Percentiles rank a stretch among this genome's conserved stretches.
phyloP scores from a whole-genome alignment of 2,329 filamentous ascomycete genomes.

The Exophiala lecanii-corni region DNA sequence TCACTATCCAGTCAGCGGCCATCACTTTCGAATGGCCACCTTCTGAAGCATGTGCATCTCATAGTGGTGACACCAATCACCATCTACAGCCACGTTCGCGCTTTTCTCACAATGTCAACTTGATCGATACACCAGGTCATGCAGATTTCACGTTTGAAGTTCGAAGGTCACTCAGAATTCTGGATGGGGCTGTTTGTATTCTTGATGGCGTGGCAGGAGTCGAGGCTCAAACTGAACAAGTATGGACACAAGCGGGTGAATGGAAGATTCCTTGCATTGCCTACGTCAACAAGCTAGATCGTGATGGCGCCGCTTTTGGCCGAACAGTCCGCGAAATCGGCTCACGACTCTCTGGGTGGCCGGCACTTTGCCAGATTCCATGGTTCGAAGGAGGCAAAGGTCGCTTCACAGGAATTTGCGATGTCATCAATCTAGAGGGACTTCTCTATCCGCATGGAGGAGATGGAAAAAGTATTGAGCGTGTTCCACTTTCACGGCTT shows the following conservation, averaged over 20 bases:
- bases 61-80: conserved; percentile 6
- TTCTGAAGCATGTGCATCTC: conserved; percentile 30
- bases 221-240: conserved; percentile 93
- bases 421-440: conserved; percentile 70
- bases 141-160: conserved; percentile 98
- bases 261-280: conserved; percentile 80
- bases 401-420: conserved; percentile 75
- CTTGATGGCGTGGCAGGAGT: conserved; percentile 90
- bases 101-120: conserved; percentile 68
- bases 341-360: conserved; percentile 72
- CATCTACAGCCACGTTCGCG: conserved; percentile 46
- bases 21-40: conserved; percentile 94
- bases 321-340: conserved; percentile 83
- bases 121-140: conserved; percentile 95
- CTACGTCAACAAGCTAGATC: conserved; percentile 80
- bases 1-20: conserved; percentile 95
- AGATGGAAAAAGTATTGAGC: conserved; percentile 60
- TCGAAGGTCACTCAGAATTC: conserved; percentile 77
- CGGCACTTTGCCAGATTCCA: conserved; percentile 88
- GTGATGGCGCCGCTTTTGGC: conserved; percentile 75
- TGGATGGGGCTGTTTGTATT: conserved; percentile 89
- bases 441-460: conserved; percentile 66
- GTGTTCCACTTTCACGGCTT: conserved; percentile 53
- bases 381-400: conserved; percentile 78
- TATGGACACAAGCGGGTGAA: conserved; percentile 79